Evolutionary conservation across 345 rosid genomes (phyloP).

Genomic region (Pistacia integerrima): DNA sequence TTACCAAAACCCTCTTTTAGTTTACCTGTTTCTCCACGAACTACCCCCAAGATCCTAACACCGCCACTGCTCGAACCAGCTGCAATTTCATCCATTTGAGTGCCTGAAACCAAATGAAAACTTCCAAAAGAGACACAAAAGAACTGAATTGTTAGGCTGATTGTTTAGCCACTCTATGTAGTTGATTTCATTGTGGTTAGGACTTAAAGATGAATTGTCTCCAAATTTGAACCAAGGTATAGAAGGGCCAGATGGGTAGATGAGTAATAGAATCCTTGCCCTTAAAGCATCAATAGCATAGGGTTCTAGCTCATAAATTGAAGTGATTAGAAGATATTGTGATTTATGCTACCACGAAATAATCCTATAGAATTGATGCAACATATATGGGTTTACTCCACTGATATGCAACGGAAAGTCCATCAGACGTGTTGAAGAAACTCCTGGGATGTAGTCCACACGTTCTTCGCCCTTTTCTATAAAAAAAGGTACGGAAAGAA

Average conservation of each 20-base stretch:
- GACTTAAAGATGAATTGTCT: background rate
- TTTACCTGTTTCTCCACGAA: slow-evolving; percentile 29
- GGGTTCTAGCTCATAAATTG: slow-evolving; percentile 53
- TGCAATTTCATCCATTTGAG: slow-evolving; percentile 40
- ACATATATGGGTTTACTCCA: background rate
- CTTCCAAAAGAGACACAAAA: slow-evolving; percentile 42
- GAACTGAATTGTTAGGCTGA: slow-evolving; percentile 35
- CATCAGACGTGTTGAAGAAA: slow-evolving; percentile 27
- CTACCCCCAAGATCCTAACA: slow-evolving; percentile 33
- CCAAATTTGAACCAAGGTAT: slow-evolving; percentile 22
- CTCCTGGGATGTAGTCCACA: slow-evolving; percentile 39
- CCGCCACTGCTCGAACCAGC: slow-evolving; percentile 30
- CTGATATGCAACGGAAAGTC: slow-evolving; percentile 28
- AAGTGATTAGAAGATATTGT: slow-evolving; percentile 54
- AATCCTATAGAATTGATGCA: slow-evolving; percentile 20
- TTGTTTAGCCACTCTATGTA: slow-evolving; percentile 37
- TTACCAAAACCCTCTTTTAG: no score
- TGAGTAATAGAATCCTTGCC: no score
- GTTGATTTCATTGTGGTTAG: background rate
- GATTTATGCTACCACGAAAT: slow-evolving; percentile 42
- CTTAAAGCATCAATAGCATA: no score
- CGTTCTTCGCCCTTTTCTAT: slow-evolving; percentile 27
- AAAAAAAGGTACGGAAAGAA: background rate
- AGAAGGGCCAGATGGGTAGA: slow-evolving; percentile 22
- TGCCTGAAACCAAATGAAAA: slow-evolving; percentile 33